These are phyloP conservation scores for Populus ilicifolia DNA, from an alignment of 345 rosid genomes.

Conservation along the genomic window DNA sequence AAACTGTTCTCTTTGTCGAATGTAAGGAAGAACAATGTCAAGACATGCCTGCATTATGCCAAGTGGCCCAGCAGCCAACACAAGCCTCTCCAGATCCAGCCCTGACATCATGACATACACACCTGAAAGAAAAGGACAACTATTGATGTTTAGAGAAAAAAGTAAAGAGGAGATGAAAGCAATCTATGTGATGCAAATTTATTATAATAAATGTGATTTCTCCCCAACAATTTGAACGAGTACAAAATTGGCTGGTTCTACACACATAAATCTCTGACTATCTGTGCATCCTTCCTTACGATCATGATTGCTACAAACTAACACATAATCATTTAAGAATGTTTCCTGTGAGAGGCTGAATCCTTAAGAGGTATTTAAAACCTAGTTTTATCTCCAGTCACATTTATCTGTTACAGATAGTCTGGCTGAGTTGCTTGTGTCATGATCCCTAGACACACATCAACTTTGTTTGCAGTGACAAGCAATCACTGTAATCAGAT, in stretches of 20 bases:
- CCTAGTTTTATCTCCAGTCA: no score
- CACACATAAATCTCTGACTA: no score
- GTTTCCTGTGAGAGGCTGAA: no score
- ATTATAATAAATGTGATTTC: not conserved
- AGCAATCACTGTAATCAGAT: not conserved
- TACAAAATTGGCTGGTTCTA: no score
- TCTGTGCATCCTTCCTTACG: no score
- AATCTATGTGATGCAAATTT: conserved; percentile 5
- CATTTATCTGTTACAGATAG: no score
- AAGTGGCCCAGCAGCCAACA: conserved; percentile 86
- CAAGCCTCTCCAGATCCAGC: conserved; percentile 90
- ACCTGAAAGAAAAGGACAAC: conserved; percentile 41
- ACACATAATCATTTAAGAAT: no score
- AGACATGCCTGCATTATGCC: conserved; percentile 98
- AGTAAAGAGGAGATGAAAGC: not conserved
- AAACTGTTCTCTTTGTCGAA: conserved; percentile 77
- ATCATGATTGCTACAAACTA: no score
- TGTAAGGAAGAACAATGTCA: conserved; percentile 86
- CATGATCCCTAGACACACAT: not conserved
- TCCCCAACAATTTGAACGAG: not conserved
- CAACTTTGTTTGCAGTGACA: not conserved
- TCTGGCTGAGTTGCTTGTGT: not conserved
- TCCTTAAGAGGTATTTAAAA: no score
- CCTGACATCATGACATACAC: conserved; percentile 97
- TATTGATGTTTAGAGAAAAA: not conserved